Base-by-base conservation (phyloP, 371 early-diverging fungal genomes). In the Haplosporangium sp. region DNA sequence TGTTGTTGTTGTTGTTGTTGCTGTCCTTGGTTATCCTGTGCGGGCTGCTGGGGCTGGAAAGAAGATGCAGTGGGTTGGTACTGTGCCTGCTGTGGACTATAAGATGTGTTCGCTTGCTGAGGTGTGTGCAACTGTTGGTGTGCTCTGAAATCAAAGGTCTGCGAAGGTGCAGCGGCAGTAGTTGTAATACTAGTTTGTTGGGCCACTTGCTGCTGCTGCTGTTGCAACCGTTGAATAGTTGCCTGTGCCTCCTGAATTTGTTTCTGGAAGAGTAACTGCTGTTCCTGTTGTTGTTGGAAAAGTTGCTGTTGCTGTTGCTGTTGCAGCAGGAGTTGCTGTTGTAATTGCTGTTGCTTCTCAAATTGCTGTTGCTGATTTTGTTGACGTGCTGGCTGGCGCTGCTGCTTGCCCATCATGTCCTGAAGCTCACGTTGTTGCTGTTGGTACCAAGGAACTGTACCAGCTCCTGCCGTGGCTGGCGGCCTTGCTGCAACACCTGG, bases 391-490 rank as follows among this genome's bases (percentile, higher is more conserved):
- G 51, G 63, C 6, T 67, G 16, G 7, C 18, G 58, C n/a, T 61
- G 64, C 42, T 63, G 59, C n/a, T 57, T 43, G 20, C 80, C 80
- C 55, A 80, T 69, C 70, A 80, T 73, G 47, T 42, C 55, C 23
- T 80, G 80, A n/a, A 80, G 66, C 41, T 80, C 73, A 8, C 80
- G 67, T 10, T 80, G 80, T 29, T 80, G 80, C 41, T 80, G 80
- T 38, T 69, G 73, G 38, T 80, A 80, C 80, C 80, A 80, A 21
- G 80, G 80, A 10, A 80, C 62, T 10, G 79, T 60, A 12, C 68
- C 67, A 29, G 68, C 18, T 6, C 40, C 64, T 47, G 68, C 65
- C 18, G 42, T 12, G 0, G 5, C 20, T 1, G 43, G 53, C 9
- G 54, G 23, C 16, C 46, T 48, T 18, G 72, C 12, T 29, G 43